phyloP scores from a whole-genome alignment of 1,284 basidiomycete species.

The Peniophora sp. region DNA sequence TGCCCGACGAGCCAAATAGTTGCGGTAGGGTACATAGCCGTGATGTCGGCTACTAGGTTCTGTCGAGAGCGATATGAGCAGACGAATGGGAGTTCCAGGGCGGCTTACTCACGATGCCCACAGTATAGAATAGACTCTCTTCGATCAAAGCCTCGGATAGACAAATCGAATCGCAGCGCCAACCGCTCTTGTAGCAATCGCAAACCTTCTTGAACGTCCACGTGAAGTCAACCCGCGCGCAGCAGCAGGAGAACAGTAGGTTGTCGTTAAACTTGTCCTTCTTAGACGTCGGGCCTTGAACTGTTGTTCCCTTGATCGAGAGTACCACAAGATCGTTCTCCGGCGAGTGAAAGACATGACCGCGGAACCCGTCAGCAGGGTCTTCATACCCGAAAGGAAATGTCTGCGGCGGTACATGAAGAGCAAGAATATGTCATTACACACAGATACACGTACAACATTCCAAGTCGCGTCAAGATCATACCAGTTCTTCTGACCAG shows the following conservation, averaged over 20 bases:
- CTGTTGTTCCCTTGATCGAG: constrained; percentile 91
- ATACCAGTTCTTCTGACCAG: constrained; percentile 73
- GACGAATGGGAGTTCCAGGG: neutral
- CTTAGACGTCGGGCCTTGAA: constrained; percentile 76
- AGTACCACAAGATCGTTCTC: constrained; percentile 83
- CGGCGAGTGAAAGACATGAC: constrained; percentile 80
- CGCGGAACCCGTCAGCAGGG: constrained; percentile 76
- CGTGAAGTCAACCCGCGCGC: constrained; percentile 85
- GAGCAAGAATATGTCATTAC: no score
- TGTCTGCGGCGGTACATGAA: constrained; percentile 37
- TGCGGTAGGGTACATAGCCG: constrained; percentile 73
- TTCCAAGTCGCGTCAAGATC: constrained; percentile 75
- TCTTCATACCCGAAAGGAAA: constrained; percentile 92
- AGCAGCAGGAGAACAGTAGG: constrained; percentile 95
- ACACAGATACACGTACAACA: constrained; percentile 44
- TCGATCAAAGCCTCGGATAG: constrained; percentile 78
- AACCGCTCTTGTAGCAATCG: constrained; percentile 71
- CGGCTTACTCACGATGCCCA: constrained; percentile 59
- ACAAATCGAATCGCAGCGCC: constrained; percentile 80
- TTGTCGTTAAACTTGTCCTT: constrained; percentile 98
- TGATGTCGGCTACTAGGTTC: constrained; percentile 79
- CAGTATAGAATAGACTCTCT: constrained; percentile 87
- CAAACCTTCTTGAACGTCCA: constrained; percentile 83
- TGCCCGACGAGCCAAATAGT: constrained; percentile 92
- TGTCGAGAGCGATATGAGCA: constrained; percentile 15